Base-by-base conservation (phyloP, 78 protist genomes). In the Trichosphaerium sp. region DNA sequence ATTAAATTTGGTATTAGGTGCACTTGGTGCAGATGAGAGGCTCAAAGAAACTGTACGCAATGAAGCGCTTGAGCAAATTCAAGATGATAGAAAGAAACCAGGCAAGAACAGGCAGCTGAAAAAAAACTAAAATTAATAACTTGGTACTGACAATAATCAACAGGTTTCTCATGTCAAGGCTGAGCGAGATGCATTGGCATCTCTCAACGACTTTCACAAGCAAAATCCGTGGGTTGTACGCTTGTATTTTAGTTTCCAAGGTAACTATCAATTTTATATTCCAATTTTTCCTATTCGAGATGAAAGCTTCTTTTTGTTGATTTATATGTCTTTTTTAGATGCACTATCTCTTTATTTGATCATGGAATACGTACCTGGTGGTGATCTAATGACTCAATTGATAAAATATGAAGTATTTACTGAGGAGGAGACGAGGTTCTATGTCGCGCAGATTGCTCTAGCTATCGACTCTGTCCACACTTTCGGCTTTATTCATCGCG, bases 381-480 rank as follows among this genome's bases (percentile, higher is more conserved):
- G 78, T 1, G 79, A 82, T n/a, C 38, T 82, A 43, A 0, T 70
- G 65, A 15, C 40, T 10, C 43, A 75, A 23, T 68, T 74, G 40
- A 34, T 23, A 12, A 29, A 21, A 14, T 0, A 18, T 23, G 37
- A 12, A 39, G 3, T 0, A 31, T 65, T 84, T 5, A 34, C 23
- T 32, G 88, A 78, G 42, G 40, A 0, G 8, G 1, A 10, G 40
- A 59, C 85, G 11, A 47, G 67, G 29, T 80, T 66, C 23, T 88
- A 88, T 60, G 18, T 64, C 12, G 87, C 88, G 5, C 78, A 87
- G 75, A 15, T 70, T 7, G 48, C 79, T 14, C 37, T 74, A 26
- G 94, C 88, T 37, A 56, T 89, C 26, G 77, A 89, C 1, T 25
- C 80, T 14, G 26, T 89, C 15, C 94, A 89, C 82, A 1, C 1